phyloP scores from a whole-genome alignment of 495 filamentous ascomycete genomes.

The Neurospora sp. region DNA sequence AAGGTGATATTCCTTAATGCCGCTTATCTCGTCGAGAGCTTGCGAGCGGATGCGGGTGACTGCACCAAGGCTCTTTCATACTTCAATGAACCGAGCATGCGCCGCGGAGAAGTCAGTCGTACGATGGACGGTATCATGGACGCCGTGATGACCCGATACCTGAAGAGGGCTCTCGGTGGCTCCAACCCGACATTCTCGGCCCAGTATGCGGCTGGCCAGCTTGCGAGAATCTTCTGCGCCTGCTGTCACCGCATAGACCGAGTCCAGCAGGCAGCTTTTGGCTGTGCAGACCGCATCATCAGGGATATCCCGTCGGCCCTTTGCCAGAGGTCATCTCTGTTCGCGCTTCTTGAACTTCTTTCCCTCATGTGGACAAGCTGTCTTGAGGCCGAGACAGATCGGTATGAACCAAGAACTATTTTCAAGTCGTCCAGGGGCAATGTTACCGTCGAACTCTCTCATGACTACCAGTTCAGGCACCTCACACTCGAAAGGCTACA shows the following conservation, averaged over 20 bases:
- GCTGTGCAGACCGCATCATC: slow-evolving; percentile 77
- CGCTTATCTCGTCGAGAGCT: slow-evolving; percentile 71
- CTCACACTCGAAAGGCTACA: slow-evolving; percentile 70
- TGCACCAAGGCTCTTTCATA: slow-evolving; percentile 82
- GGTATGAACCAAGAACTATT: slow-evolving; percentile 75
- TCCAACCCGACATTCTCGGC: slow-evolving; percentile 64
- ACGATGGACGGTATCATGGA: slow-evolving; percentile 80
- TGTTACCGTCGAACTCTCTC: slow-evolving; percentile 80
- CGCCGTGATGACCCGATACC: slow-evolving; percentile 61
- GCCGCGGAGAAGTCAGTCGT: slow-evolving; percentile 64
- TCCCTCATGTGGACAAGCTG: slow-evolving; percentile 93
- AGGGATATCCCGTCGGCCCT: slow-evolving; percentile 75
- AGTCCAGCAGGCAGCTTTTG: slow-evolving; percentile 74
- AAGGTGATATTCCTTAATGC: slow-evolving; percentile 87
- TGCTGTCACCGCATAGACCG: slow-evolving; percentile 88
- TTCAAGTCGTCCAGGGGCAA: slow-evolving; percentile 65
- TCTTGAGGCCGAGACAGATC: slow-evolving; percentile 84
- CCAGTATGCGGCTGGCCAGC: slow-evolving; percentile 75
- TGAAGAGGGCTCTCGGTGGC: slow-evolving; percentile 61
- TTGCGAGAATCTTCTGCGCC: slow-evolving; percentile 70
- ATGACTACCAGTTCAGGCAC: slow-evolving; percentile 72
- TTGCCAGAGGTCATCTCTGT: slow-evolving; percentile 80
- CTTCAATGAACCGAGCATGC: slow-evolving; percentile 83
- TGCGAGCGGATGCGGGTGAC: slow-evolving; percentile 73
- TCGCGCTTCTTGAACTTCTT: slow-evolving; percentile 82